Percentiles rank a stretch among this genome's conserved stretches.
Conservation (phyloP, 2,329 filamentous ascomycete species). For the Fusarium subtropicale region DNA sequence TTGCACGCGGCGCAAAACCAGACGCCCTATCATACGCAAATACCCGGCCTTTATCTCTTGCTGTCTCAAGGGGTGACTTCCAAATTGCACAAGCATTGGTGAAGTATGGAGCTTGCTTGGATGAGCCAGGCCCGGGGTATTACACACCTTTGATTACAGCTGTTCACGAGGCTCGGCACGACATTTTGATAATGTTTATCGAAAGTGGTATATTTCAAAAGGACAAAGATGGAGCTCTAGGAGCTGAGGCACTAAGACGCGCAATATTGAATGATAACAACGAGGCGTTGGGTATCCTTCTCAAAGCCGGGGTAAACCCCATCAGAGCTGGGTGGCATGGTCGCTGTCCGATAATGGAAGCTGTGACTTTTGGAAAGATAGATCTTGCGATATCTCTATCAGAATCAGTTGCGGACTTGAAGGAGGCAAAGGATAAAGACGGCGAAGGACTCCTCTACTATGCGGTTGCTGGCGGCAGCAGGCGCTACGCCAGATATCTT, state of each 20-base stretch:
- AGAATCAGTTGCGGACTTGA: neutral
- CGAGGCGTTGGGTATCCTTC: neutral
- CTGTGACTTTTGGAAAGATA: neutral
- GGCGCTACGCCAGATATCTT: neutral
- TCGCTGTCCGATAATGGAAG: conserved; percentile 11
- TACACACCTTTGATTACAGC: neutral
- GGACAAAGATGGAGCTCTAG: neutral
- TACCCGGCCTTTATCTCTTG: neutral
- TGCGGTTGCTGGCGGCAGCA: neutral
- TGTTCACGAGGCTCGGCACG: neutral
- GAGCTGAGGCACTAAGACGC: neutral
- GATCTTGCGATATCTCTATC: conserved; percentile 1
- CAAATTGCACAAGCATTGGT: neutral
- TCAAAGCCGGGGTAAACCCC: neutral
- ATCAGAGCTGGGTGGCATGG: neutral
- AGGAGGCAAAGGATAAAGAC: neutral
- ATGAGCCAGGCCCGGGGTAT: neutral
- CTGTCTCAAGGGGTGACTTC: neutral
- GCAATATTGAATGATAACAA: neutral
- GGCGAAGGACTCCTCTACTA: conserved; percentile 15
- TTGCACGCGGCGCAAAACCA: neutral
- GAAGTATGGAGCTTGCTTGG: neutral
- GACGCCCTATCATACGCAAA: neutral
- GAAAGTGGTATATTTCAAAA: neutral
- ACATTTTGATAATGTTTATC: conserved; percentile 5